Evolutionary conservation across 73 alveolate genomes (phyloP).

Genomic region (Symbiodinium natans): DNA sequence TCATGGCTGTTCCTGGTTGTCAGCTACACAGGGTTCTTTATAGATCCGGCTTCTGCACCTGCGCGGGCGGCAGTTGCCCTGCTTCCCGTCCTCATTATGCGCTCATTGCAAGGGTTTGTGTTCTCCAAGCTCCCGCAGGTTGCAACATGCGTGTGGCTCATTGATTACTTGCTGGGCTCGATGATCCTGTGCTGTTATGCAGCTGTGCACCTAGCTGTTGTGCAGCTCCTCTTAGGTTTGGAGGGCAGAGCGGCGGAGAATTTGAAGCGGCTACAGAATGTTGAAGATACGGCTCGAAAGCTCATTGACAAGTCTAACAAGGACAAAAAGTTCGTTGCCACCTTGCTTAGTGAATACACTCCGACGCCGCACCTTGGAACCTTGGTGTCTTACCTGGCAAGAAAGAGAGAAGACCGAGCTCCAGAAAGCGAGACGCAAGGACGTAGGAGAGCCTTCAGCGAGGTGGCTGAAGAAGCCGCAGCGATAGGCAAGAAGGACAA

Average conservation of each 20-base stretch:
- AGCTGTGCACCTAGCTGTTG: constrained; percentile 21
- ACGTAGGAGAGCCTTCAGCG: too few relatives aligned
- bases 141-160: constrained; percentile 44
- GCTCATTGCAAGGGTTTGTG: constrained; percentile 31
- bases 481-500: too few relatives aligned
- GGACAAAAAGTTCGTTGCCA: not conserved
- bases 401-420: too few relatives aligned
- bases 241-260: not conserved
- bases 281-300: not conserved
- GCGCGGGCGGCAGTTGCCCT: constrained; percentile 30
- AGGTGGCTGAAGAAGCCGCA: too few relatives aligned
- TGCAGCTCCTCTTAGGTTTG: not conserved
- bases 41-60: not conserved
- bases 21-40: constrained; percentile 39
- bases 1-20: not conserved
- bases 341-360: not conserved
- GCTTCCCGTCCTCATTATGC: constrained; percentile 42
- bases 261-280: not conserved
- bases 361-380: too few relatives aligned
- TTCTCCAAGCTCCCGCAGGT: constrained; percentile 31
- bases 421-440: too few relatives aligned
- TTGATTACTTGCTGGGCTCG: not conserved
- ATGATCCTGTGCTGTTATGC: constrained; percentile 30
- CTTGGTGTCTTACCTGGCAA: too few relatives aligned
- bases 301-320: not conserved